Evolutionary conservation across 2,329 filamentous ascomycete species (phyloP).

Genomic region (Trichoderma brevicompactum): DNA sequence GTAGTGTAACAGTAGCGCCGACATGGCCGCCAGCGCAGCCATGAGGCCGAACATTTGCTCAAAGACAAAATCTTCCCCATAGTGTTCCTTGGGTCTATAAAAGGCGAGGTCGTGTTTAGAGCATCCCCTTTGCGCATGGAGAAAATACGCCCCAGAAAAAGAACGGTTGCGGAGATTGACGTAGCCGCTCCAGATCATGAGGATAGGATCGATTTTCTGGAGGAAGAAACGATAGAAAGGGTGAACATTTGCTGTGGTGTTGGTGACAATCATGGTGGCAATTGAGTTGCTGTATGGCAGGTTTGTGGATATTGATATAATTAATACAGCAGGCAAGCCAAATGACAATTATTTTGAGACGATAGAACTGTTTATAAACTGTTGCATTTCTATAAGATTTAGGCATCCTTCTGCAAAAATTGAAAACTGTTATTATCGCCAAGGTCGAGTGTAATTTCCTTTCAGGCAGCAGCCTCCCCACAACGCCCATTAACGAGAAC

Average conservation of each 20-base stretch:
- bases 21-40: constrained; percentile 30
- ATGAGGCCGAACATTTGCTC: constrained; percentile 34
- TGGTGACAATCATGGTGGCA: constrained; percentile 11
- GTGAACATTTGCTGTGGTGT: constrained; percentile 16
- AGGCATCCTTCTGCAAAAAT: not conserved
- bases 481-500: not conserved
- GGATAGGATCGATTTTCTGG: constrained; percentile 33
- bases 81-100: constrained; percentile 27
- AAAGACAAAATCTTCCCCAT: constrained; percentile 31
- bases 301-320: not conserved
- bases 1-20: constrained; percentile 32
- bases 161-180: constrained; percentile 29
- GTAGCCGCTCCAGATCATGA: constrained; percentile 34
- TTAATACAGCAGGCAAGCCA: too few relatives aligned
- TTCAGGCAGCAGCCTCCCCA: constrained; percentile 12
- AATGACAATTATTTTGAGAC: too few relatives aligned
- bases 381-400: not conserved
- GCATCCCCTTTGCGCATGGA: not conserved
- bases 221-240: constrained; percentile 34
- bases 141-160: not conserved
- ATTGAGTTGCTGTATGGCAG: not conserved
- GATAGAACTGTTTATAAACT: not conserved
- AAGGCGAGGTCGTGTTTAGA: constrained; percentile 26
- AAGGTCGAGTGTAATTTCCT: not conserved
- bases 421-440: not conserved